Evolutionary conservation across 2,329 filamentous ascomycete genomes (phyloP).

Genomic region (Ploettnerulaceae sp.): DNA sequence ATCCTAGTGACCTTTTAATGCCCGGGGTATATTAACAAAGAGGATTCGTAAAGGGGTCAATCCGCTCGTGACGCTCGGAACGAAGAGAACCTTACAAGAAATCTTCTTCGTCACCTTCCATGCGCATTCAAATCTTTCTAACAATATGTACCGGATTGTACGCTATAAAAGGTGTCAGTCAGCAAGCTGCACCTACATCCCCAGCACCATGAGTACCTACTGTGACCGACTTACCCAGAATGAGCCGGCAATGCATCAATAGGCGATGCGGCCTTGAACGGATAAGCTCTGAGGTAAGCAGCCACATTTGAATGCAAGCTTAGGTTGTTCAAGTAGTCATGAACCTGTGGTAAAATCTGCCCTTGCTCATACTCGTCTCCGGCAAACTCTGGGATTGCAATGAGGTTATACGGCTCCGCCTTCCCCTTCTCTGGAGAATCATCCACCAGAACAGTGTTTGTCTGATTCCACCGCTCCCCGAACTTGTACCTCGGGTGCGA

Average conservation of each 20-base stretch:
- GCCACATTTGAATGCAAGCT: constrained; percentile 56
- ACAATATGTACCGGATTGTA: no score
- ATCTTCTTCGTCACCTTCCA: no score
- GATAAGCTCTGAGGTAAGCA: constrained; percentile 48
- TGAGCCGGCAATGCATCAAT: background rate
- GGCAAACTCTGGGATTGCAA: constrained; percentile 74
- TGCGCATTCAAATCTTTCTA: no score
- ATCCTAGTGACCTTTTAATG: no score
- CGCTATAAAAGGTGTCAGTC: no score
- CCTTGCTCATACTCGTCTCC: constrained; percentile 40
- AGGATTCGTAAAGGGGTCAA: no score
- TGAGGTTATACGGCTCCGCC: constrained; percentile 76
- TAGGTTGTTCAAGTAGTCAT: constrained; percentile 56
- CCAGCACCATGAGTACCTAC: no score
- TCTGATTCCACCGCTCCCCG: constrained; percentile 59
- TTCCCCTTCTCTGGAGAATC: constrained; percentile 77
- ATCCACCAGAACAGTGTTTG: constrained; percentile 85
- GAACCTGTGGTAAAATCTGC: constrained; percentile 51
- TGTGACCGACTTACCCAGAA: background rate
- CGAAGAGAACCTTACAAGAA: no score
- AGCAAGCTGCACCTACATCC: no score
- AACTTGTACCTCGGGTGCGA: constrained; percentile 41
- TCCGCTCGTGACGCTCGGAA: no score
- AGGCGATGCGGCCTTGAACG: constrained; percentile 38
- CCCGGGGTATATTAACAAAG: no score